Conservation (phyloP, 257 asterid genomes). For the Euphrasia confusa region DNA sequence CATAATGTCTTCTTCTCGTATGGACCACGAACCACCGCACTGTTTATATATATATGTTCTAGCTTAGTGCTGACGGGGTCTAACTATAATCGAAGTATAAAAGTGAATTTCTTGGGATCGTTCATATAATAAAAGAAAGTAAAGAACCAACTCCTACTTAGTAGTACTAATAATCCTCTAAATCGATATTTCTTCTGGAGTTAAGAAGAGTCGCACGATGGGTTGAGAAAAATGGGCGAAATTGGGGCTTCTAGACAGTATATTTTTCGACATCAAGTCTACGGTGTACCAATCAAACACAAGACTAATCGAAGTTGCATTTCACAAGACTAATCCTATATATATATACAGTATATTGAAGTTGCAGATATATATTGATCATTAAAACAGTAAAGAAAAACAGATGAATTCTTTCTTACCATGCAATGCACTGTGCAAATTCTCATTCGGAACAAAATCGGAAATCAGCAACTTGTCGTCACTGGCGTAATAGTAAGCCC, state of each 20-base stretch:
- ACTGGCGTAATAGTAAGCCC: constrained; percentile 83
- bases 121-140: too few species aligned
- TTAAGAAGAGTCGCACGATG: too few species aligned
- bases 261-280: too few species aligned
- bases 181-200: too few species aligned
- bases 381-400: not conserved
- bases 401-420: constrained; percentile 38
- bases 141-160: not conserved
- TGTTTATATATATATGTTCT: not conserved
- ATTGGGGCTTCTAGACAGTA: too few species aligned
- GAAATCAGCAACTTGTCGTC: constrained; percentile 83
- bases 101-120: not conserved
- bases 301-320: too few species aligned
- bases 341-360: too few species aligned
- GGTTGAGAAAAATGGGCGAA: too few species aligned
- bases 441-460: constrained; percentile 72
- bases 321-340: too few species aligned
- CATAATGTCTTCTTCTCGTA: not conserved
- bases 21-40: not conserved
- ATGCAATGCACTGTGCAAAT: constrained; percentile 70
- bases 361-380: not conserved
- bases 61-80: not conserved
- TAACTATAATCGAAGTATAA: constrained; percentile 1
- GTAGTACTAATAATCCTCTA: too few species aligned
- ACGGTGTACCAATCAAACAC: too few species aligned